phyloP scores from a whole-genome alignment of 2,329 filamentous ascomycete genomes.

The Aciculosporium take region DNA sequence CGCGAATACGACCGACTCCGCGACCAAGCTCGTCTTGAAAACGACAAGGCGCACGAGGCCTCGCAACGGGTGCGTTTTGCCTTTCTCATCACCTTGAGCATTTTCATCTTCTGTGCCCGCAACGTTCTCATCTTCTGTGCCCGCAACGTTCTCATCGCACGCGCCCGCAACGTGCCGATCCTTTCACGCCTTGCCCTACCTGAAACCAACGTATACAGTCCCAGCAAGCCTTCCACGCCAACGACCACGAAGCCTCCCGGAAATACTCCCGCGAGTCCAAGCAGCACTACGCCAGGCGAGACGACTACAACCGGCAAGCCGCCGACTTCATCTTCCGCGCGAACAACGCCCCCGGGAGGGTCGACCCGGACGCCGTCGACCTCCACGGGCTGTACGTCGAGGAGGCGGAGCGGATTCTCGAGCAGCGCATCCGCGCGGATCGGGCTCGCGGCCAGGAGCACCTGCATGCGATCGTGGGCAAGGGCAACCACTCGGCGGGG shows the following conservation, averaged over 20 bases:
- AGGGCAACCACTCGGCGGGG: constrained; percentile 71
- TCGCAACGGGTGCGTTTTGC: constrained; percentile 48
- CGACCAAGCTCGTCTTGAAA: constrained; percentile 68
- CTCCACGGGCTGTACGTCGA: constrained; percentile 90
- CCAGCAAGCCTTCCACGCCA: constrained; percentile 65
- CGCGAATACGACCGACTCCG: constrained; percentile 86
- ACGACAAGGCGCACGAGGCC: constrained; percentile 60
- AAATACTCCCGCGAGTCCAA: constrained; percentile 76
- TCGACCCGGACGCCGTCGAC: constrained; percentile 74
- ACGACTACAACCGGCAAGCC: constrained; percentile 79
- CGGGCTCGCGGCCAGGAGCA: constrained; percentile 60
- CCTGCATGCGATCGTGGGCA: constrained; percentile 90
- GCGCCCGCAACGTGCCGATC: no score
- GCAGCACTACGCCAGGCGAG: constrained; percentile 67
- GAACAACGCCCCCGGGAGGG: constrained; percentile 69
- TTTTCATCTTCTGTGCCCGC: neutral
- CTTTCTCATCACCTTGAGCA: neutral
- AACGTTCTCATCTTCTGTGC: neutral
- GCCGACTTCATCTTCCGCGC: constrained; percentile 90
- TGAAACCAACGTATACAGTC: constrained; percentile 33
- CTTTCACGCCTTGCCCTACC: no score
- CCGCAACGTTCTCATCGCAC: neutral
- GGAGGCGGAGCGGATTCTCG: constrained; percentile 83
- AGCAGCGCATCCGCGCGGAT: constrained; percentile 70
- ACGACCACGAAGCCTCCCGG: constrained; percentile 75